These are phyloP conservation scores for Neurospora sp. DNA, from an alignment of 495 filamentous ascomycete species.

Conservation along the genomic window DNA sequence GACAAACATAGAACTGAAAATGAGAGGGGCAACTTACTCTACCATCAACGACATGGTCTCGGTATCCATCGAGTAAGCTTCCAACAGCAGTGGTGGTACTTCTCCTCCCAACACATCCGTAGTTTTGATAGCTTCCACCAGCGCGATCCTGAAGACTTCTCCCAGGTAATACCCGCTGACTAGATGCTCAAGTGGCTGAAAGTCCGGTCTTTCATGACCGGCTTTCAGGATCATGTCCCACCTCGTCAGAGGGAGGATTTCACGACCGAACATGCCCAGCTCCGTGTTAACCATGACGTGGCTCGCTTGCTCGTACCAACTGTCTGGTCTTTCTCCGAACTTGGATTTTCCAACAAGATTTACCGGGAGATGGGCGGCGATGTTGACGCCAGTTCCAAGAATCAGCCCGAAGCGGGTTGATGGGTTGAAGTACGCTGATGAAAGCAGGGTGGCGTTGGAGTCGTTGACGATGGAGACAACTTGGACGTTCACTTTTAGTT, in stretches of 20 bases:
- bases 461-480: constrained; percentile 80
- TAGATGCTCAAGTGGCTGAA: constrained; percentile 78
- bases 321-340: constrained; percentile 39
- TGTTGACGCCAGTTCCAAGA: constrained; percentile 47
- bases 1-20: not conserved
- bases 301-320: constrained; percentile 45
- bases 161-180: constrained; percentile 76
- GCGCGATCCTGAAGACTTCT: constrained; percentile 61
- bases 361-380: constrained; percentile 42
- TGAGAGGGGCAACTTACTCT: constrained; percentile 29
- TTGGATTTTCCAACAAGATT: constrained; percentile 40
- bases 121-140: constrained; percentile 51
- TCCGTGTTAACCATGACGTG: constrained; percentile 74
- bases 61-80: constrained; percentile 51
- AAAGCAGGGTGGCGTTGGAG: constrained; percentile 67
- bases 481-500: constrained; percentile 42
- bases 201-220: constrained; percentile 60
- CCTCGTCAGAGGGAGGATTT: constrained; percentile 57
- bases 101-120: constrained; percentile 46
- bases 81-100: constrained; percentile 39
- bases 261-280: constrained; percentile 68
- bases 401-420: constrained; percentile 51
- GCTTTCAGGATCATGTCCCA: constrained; percentile 60
- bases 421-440: constrained; percentile 59
- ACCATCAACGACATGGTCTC: constrained; percentile 50